Evolutionary conservation across 1,284 basidiomycete genomes (phyloP).

Genomic region (Trametes sp.): DNA sequence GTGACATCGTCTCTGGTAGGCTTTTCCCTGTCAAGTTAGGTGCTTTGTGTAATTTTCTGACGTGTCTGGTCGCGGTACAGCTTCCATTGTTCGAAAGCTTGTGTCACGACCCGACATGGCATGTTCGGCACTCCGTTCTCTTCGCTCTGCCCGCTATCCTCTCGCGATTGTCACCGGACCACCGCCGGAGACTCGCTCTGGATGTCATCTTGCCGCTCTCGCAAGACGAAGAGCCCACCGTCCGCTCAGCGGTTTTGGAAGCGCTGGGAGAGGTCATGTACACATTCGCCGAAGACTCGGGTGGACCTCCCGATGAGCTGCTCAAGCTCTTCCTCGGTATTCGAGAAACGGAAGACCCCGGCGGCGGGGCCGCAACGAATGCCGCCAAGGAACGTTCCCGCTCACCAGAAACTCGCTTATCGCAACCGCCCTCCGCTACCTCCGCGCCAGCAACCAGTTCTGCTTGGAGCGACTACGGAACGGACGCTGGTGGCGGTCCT

Average conservation of each 20-base stretch:
- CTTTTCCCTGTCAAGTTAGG: conserved; percentile 16
- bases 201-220: conserved; percentile 69
- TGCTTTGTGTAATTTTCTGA: conserved; percentile 10
- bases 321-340: conserved; percentile 66
- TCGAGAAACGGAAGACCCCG: conserved; percentile 34
- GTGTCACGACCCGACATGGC: conserved; percentile 76
- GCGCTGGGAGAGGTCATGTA: conserved; percentile 92
- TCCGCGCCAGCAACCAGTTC: conserved; percentile 30
- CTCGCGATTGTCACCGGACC: conserved; percentile 62
- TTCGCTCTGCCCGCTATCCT: conserved; percentile 87
- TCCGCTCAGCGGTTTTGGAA: conserved; percentile 87
- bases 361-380: not conserved
- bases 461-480: conserved; percentile 37
- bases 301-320: conserved; percentile 83
- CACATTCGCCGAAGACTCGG: conserved; percentile 76
- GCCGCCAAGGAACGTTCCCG: not conserved
- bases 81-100: conserved; percentile 82
- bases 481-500: conserved; percentile 25
- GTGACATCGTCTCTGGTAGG: conserved; percentile 72
- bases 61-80: conserved; percentile 49
- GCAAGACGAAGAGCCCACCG: conserved; percentile 72
- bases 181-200: conserved; percentile 70
- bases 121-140: conserved; percentile 90
- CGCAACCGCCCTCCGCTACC: conserved; percentile 19
- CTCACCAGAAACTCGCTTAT: conserved; percentile 2